These are phyloP conservation scores for Avena atlantica DNA, from an alignment of 176 grass and related monocot species.

Conservation along the genomic window DNA sequence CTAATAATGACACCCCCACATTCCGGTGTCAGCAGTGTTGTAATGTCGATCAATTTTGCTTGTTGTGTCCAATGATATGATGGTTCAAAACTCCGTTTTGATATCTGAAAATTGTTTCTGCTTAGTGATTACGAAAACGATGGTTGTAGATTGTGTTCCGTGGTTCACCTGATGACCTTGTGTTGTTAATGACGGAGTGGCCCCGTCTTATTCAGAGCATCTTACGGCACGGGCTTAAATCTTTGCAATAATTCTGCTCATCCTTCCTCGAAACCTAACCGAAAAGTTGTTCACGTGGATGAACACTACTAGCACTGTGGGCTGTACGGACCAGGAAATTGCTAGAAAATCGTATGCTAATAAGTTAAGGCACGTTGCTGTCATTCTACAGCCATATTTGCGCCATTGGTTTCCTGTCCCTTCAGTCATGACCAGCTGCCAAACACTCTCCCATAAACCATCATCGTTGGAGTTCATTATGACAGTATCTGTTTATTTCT, in stretches of 20 bases:
- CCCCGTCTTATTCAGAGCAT: background rate
- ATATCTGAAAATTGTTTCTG: conserved; percentile 6
- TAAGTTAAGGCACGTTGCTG: background rate
- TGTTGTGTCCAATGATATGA: background rate
- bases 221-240: background rate
- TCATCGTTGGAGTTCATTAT: background rate
- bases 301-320: background rate
- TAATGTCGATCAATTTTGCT: background rate
- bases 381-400: background rate
- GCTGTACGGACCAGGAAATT: background rate
- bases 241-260: background rate
- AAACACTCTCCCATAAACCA: background rate
- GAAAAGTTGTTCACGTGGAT: background rate
- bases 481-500: too few relatives aligned
- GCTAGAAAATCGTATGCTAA: conserved; percentile 3
- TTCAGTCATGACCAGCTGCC: background rate
- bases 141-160: background rate
- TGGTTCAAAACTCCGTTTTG: background rate
- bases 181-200: background rate
- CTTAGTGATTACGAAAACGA: background rate
- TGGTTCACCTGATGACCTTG: conserved; percentile 24
- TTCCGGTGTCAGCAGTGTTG: background rate
- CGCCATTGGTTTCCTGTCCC: background rate
- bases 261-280: background rate
- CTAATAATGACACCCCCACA: conserved; percentile 19